These are phyloP conservation scores for Sphenostylis stenocarpa DNA, from an alignment of 306 rosid species.

Conservation along the genomic window DNA sequence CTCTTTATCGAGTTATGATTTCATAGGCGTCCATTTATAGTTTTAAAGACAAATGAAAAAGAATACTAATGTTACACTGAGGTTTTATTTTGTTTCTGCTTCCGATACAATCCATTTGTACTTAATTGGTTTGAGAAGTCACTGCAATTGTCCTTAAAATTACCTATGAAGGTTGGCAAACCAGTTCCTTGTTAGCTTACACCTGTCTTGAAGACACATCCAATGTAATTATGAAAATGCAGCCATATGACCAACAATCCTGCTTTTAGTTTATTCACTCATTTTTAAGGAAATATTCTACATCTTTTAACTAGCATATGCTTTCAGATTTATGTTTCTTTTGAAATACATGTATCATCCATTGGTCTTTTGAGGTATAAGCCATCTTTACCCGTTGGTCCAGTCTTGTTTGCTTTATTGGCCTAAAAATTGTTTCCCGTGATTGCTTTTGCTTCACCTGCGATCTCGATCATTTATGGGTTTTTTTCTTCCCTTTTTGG, in stretches of 20 bases:
- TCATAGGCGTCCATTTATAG: background rate
- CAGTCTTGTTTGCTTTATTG: constrained; percentile 20
- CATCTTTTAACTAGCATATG: background rate
- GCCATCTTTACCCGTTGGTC: background rate
- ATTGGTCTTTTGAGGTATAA: background rate
- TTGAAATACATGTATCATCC: background rate
- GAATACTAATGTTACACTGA: background rate
- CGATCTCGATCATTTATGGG: background rate
- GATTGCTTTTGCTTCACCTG: background rate
- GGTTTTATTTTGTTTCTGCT: background rate
- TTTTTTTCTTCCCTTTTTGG: constrained; percentile 9
- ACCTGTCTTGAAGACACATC: background rate
- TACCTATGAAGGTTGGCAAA: background rate
- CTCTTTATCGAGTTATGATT: background rate
- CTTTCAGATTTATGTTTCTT: constrained; percentile 14
- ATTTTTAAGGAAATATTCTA: background rate
- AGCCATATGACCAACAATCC: background rate
- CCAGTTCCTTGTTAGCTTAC: background rate
- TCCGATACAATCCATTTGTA: background rate
- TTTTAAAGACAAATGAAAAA: background rate
- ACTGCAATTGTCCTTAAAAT: background rate
- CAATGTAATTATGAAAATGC: background rate
- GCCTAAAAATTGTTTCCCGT: background rate
- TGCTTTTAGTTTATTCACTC: background rate
- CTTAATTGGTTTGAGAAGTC: background rate